Conservation (phyloP, 2,329 filamentous ascomycete genomes). For the Penicillium frequentans region DNA sequence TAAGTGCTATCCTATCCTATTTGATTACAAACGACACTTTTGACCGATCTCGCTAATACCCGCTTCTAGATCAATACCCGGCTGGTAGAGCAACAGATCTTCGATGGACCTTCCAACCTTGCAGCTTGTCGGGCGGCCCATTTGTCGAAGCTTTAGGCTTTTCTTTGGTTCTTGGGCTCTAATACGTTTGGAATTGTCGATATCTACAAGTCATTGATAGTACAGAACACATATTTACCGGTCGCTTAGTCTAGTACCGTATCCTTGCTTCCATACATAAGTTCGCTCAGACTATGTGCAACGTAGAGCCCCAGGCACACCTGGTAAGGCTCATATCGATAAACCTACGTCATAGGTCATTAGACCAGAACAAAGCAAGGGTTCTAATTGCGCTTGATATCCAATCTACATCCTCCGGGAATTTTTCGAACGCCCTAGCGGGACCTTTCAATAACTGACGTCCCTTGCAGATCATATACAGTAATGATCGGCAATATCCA, state of each 20-base stretch:
- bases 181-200: not conserved
- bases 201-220: not conserved
- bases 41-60: not conserved
- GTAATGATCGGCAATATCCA: not conserved
- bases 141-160: not conserved
- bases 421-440: not conserved
- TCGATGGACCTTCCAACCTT: not conserved
- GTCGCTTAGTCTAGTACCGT: not conserved
- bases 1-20: not conserved
- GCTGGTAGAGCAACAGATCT: conserved; percentile 2
- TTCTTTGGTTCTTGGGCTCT: not conserved
- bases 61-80: not conserved
- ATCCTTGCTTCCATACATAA: not conserved
- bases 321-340: not conserved
- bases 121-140: not conserved
- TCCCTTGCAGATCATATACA: not conserved
- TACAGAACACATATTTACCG: not conserved
- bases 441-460: not conserved
- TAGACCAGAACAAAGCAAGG: not conserved
- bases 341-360: not conserved
- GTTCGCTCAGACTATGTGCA: not conserved
- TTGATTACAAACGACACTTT: not conserved
- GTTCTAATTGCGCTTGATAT: not conserved
- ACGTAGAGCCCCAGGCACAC: not conserved
- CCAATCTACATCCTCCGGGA: not conserved